Base-by-base conservation (phyloP, 768 basidiomycete species). In the Pholiota molesta region DNA sequence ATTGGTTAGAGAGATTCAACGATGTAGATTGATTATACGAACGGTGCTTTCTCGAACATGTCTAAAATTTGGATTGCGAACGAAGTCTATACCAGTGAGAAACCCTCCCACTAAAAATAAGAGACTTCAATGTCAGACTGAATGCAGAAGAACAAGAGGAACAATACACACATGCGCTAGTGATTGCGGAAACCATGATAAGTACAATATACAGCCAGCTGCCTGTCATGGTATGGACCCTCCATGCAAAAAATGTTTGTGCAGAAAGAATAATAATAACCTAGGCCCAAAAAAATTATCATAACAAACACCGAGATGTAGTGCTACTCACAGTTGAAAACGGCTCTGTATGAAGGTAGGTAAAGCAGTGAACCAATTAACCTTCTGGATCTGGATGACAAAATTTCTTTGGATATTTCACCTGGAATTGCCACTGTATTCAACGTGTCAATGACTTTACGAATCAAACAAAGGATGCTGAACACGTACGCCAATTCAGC, bases 201-300 rank as follows among this genome's bases (percentile, higher is more conserved):
- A 69, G 17, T 16, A 42, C 39, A 29, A 69, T 54, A 17, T 68
- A 61, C 5, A 66, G 33, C 60, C 64, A 65, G 51, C 63, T 72
- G n/a, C 42, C 59, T 16, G 73, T 73, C 16, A 76, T 55, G 13
- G 68, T 66, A 37, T 63, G 64, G 31, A 71, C 66, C 17, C 74
- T 66, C 75, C 73, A 75, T 0, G 80, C 79, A 53, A 81, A 82
- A 68, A 84, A 85, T 2, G 77, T 60, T 51, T 84, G 82, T 7
- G 82, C 79, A 13, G 75, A 66, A 1, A 73, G 62, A 1, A 78
- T 77, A 35, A 81, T 80, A 54, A 83, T 69, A 3, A 74, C 80
- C 83, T 83, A 5, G 7, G 11, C 2, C 23, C 23, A 23, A 13
- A 19, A 3, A 49, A 11, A 26, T 49, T 19, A 49, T 2, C 2